Percentiles rank a stretch among this genome's conserved stretches.
Conservation (phyloP, 441 rosid genomes). For the Corymbia calophylla region DNA sequence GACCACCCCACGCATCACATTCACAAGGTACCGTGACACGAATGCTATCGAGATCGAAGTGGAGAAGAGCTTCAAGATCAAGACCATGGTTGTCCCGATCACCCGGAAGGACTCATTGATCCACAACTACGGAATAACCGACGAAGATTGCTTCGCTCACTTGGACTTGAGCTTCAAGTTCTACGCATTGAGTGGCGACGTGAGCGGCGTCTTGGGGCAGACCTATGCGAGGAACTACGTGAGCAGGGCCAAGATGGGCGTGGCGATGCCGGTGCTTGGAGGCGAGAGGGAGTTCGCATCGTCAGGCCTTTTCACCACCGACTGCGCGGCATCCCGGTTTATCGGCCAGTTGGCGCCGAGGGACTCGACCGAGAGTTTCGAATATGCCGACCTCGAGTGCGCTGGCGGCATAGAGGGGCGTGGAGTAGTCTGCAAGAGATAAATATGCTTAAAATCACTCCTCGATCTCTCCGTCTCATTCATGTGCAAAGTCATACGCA, state of each 20-base stretch:
- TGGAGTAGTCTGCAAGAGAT: constrained; percentile 15
- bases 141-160: constrained; percentile 22
- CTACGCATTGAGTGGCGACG: constrained; percentile 1
- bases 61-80: constrained; percentile 1
- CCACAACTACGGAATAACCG: constrained; percentile 14
- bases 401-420: background rate
- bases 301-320: constrained; percentile 10
- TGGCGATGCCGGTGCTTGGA: constrained; percentile 21
- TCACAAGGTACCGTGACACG: background rate
- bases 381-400: background rate
- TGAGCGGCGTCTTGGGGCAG: constrained; percentile 20
- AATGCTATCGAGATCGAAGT: constrained; percentile 5
- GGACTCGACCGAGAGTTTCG: background rate
- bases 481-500: background rate
- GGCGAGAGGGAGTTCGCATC: constrained; percentile 16
- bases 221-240: constrained; percentile 7
- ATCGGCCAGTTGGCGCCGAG: background rate
- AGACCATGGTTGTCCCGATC: constrained; percentile 9
- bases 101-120: constrained; percentile 12
- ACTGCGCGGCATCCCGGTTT: constrained; percentile 8
- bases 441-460: background rate
- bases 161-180: constrained; percentile 24
- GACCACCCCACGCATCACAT: background rate
- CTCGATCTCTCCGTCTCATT: background rate
- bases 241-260: constrained; percentile 18